Conservation (phyloP, 106 monocot species). For the Acanthochlamys bracteata region DNA sequence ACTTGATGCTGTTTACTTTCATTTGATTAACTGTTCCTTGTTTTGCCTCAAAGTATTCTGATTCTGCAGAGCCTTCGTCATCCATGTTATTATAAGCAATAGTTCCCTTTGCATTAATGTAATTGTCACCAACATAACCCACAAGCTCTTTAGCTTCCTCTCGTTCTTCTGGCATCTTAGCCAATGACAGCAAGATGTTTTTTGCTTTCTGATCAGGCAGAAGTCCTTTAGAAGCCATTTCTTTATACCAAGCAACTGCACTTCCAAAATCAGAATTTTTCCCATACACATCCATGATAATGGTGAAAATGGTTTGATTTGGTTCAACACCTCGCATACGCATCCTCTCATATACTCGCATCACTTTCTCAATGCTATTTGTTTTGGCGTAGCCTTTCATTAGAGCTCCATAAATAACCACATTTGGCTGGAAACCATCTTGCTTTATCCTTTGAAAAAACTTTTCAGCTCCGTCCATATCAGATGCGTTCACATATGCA, state of each 20-base stretch:
- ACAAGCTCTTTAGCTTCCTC: slow-evolving; percentile 63
- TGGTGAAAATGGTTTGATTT: slow-evolving; percentile 88
- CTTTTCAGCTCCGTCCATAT: slow-evolving; percentile 89
- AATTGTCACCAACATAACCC: slow-evolving; percentile 21
- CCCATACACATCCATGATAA: slow-evolving; percentile 88
- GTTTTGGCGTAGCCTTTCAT: slow-evolving; percentile 92
- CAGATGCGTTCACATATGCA: slow-evolving; percentile 84
- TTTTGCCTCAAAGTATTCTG: neutral
- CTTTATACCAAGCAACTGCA: slow-evolving; percentile 80
- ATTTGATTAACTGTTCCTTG: neutral
- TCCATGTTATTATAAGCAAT: slow-evolving; percentile 1
- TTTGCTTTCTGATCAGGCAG: slow-evolving; percentile 85
- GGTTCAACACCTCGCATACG: slow-evolving; percentile 58
- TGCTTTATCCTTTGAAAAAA: slow-evolving; percentile 83
- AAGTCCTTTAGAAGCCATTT: slow-evolving; percentile 63
- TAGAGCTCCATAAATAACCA: slow-evolving; percentile 75
- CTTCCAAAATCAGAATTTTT: slow-evolving; percentile 79
- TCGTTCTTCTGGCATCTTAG: slow-evolving; percentile 55
- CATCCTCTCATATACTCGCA: slow-evolving; percentile 84
- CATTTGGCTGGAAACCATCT: slow-evolving; percentile 80
- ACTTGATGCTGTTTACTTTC: slow-evolving; percentile 2
- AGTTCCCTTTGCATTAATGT: neutral
- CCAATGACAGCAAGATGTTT: slow-evolving; percentile 80
- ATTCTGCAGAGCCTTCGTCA: neutral
- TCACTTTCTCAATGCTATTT: slow-evolving; percentile 70